A percentile compares a stretch with the other conserved stretches of the same genome.
phyloP scores from a whole-genome alignment of 768 basidiomycete species.

The Lactarius sanguifluus region DNA sequence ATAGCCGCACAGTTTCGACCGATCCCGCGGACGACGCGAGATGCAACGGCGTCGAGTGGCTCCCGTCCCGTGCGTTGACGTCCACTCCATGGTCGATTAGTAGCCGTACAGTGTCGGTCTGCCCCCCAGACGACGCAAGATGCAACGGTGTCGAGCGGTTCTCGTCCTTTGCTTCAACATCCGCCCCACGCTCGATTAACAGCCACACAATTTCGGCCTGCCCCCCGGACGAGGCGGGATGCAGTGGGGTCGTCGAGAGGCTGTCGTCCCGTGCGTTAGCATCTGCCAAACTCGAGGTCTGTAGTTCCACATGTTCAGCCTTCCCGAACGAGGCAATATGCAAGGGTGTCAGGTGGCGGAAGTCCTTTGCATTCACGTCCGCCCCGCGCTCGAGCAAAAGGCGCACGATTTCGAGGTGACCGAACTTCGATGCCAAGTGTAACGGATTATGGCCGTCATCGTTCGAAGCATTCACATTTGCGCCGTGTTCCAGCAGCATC shows the following conservation, averaged over 20 bases:
- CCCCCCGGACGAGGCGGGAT: background rate
- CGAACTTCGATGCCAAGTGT: background rate
- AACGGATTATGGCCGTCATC: background rate
- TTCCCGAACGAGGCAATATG: background rate
- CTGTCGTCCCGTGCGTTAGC: too few species aligned
- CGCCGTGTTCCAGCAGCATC: background rate
- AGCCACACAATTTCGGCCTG: background rate
- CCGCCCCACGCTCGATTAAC: background rate
- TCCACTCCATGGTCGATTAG: background rate
- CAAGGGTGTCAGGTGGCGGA: background rate
- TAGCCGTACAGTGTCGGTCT: background rate
- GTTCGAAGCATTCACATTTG: background rate
- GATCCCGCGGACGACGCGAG: background rate
- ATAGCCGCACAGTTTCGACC: background rate
- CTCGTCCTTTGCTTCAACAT: background rate
- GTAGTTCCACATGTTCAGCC: too few species aligned
- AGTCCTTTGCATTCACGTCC: background rate
- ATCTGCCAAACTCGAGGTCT: too few species aligned
- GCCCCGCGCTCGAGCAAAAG: background rate
- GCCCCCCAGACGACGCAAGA: background rate
- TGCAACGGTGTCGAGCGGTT: background rate
- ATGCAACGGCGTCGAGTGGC: background rate
- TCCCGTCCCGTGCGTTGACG: background rate
- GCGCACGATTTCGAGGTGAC: background rate
- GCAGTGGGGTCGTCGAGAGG: background rate